These are phyloP conservation scores for Aurinia saxatilis DNA, from an alignment of 345 rosid species.

Conservation along the genomic window DNA sequence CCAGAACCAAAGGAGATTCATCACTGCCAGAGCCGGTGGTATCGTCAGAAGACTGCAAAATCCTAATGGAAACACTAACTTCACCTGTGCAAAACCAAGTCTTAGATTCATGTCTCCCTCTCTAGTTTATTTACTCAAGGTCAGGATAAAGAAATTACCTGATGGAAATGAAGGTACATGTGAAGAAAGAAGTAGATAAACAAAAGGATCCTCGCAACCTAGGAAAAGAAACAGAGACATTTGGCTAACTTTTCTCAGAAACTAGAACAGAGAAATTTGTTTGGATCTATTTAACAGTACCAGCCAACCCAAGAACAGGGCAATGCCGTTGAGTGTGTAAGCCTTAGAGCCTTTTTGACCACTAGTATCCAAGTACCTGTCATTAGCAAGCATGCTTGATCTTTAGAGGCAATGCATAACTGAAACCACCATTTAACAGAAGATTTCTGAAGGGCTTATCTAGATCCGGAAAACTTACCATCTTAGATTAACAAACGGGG, in stretches of 20 bases:
- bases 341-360: conserved; percentile 56
- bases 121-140: background rate
- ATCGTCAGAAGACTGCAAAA: conserved; percentile 58
- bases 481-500: conserved; percentile 77
- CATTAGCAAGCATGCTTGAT: background rate
- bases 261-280: background rate
- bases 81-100: conserved; percentile 39
- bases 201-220: conserved; percentile 72
- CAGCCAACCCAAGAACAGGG: conserved; percentile 84
- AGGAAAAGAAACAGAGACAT: conserved; percentile 13
- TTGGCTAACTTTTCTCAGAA: background rate
- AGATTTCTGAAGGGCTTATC: background rate
- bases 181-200: conserved; percentile 64
- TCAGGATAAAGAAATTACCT: conserved; percentile 35
- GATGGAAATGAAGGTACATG: conserved; percentile 56
- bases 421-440: background rate
- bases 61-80: conserved; percentile 55
- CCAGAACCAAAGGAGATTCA: conserved; percentile 79
- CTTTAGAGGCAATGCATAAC: background rate
- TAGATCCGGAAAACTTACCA: conserved; percentile 40
- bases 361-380: conserved; percentile 74
- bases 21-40: conserved; percentile 36
- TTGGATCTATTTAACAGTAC: conserved; percentile 33
- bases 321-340: conserved; percentile 56
- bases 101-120: background rate